Conservation (phyloP, 768 basidiomycete species). For the Dacryopinax spathularia region DNA sequence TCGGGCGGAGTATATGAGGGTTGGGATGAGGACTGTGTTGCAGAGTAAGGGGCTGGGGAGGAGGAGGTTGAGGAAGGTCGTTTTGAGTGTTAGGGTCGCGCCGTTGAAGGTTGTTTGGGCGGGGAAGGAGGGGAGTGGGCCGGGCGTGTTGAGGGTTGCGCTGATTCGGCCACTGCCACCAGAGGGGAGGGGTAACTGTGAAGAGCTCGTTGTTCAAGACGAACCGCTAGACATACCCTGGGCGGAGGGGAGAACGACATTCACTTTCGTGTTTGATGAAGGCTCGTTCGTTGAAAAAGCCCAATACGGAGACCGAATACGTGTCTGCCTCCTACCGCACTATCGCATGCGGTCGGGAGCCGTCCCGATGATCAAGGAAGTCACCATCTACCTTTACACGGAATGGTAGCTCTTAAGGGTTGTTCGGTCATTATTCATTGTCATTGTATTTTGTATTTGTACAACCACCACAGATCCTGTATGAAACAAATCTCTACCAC, state of each 20-base stretch:
- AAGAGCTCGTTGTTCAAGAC: not conserved
- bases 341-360: not conserved
- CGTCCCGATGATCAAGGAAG: not conserved
- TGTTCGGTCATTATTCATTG: not conserved
- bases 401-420: not conserved
- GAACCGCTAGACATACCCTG: not conserved
- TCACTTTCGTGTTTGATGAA: not conserved
- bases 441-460: not conserved
- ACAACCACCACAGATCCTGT: slow-evolving; percentile 5
- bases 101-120: not conserved
- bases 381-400: not conserved
- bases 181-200: not conserved
- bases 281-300: not conserved
- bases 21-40: not conserved
- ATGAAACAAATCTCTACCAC: not conserved
- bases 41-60: not conserved
- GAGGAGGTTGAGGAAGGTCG: not conserved
- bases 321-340: not conserved
- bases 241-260: not conserved
- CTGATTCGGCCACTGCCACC: not conserved
- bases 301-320: not conserved
- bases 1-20: not conserved
- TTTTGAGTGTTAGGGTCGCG: not conserved
- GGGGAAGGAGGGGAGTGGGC: not conserved
- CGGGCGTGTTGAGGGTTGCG: not conserved